Evolutionary conservation across 116 monocot species (phyloP).

Genomic region (Phalaenopsis hybrid): DNA sequence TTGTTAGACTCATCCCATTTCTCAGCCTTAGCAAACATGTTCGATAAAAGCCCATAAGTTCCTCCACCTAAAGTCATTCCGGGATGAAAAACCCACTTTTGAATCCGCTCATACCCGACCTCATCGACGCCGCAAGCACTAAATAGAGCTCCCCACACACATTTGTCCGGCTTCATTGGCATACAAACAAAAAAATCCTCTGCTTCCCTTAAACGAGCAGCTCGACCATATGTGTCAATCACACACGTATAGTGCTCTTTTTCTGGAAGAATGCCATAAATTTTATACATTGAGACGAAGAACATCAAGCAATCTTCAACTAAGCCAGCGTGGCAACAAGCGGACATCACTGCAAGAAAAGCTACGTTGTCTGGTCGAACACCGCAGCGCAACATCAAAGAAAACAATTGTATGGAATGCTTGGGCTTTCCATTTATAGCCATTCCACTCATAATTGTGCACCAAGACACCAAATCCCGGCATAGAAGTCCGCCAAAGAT

Average conservation of each 20-base stretch:
- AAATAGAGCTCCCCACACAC: constrained; percentile 19
- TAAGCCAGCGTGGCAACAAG: constrained; percentile 36
- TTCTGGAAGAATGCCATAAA: constrained; percentile 24
- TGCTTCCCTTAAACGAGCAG: constrained; percentile 23
- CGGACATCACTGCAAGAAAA: constrained; percentile 34
- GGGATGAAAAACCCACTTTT: constrained; percentile 4
- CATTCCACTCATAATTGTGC: constrained; percentile 33
- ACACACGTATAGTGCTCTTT: constrained; percentile 36
- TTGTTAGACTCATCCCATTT: constrained; percentile 25
- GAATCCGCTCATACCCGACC: neutral
- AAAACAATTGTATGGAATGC: constrained; percentile 25
- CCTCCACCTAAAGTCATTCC: constrained; percentile 24
- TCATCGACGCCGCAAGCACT: constrained; percentile 20
- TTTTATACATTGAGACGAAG: constrained; percentile 25
- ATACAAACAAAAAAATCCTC: constrained; percentile 15
- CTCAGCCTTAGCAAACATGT: constrained; percentile 24
- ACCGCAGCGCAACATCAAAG: constrained; percentile 36
- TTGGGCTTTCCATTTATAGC: constrained; percentile 22
- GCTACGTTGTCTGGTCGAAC: constrained; percentile 27
- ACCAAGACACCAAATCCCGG: constrained; percentile 43
- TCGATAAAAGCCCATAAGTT: constrained; percentile 31
- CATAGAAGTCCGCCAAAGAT: constrained; percentile 15
- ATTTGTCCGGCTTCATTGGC: constrained; percentile 19
- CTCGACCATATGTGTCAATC: constrained; percentile 30
- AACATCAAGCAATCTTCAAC: constrained; percentile 20